Evolutionary conservation across 1,284 basidiomycete genomes (phyloP).

Genomic region (Chondrostereum purpureum): DNA sequence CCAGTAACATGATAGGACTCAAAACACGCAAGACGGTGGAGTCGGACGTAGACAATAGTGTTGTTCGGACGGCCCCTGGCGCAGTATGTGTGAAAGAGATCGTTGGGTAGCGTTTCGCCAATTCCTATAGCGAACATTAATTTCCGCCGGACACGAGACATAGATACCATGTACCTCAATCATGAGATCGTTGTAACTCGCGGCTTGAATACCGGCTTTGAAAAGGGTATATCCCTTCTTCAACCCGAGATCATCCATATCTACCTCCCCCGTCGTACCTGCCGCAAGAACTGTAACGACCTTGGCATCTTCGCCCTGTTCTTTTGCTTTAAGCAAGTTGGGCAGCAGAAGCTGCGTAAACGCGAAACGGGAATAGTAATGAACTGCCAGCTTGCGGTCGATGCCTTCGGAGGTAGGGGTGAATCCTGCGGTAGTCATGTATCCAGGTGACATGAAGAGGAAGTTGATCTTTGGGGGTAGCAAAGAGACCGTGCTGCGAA

Average conservation of each 20-base stretch:
- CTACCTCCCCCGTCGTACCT: conserved; percentile 1
- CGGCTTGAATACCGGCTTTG: conserved; percentile 24
- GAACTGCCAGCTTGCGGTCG: conserved; percentile 18
- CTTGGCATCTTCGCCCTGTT: conserved; percentile 17
- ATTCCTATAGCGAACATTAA: too few species aligned
- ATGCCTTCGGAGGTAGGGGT: conserved; percentile 20
- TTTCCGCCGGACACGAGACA: too few species aligned
- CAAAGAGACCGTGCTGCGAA: conserved; percentile 13
- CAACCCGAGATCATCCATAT: conserved; percentile 33
- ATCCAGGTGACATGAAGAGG: conserved; percentile 19
- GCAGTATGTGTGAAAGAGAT: conserved; percentile 33
- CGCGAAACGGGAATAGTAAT: conserved; percentile 17
- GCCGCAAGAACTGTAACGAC: conserved; percentile 10
- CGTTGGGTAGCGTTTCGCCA: conserved; percentile 25
- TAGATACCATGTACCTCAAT: conserved; percentile 39
- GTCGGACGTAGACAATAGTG: conserved; percentile 19
- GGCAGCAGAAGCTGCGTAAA: conserved; percentile 22
- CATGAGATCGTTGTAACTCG: conserved; percentile 41
- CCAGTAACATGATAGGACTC: conserved; percentile 17
- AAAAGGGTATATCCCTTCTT: conserved; percentile 33
- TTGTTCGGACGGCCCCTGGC: conserved; percentile 32
- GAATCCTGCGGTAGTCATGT: conserved; percentile 20
- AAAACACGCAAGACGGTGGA: conserved; percentile 20
- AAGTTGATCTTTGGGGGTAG: conserved; percentile 20
- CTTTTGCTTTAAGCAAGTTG: conserved; percentile 19